A percentile compares a stretch with the other conserved stretches of the same genome.
phyloP scores from a whole-genome alignment of 345 rosid genomes.

The Rhodomyrtus tomentosa region DNA sequence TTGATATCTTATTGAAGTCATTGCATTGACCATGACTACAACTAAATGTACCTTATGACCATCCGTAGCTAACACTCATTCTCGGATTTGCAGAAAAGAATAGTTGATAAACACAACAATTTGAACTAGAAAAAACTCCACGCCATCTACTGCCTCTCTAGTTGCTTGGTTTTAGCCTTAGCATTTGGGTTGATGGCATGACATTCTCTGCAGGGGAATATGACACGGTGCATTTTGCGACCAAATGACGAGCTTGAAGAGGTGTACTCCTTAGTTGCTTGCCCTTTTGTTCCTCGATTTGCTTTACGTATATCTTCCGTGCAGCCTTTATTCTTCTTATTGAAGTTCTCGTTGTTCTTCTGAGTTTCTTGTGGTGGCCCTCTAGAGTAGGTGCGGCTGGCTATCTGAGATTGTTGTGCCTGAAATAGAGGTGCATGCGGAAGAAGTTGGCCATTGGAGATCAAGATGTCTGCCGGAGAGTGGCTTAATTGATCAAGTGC shows the following conservation, averaged over 20 bases:
- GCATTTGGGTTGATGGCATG: constrained; percentile 11
- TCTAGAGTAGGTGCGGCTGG: neutral
- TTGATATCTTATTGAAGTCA: neutral
- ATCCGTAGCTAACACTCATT: neutral
- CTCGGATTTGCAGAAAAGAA: neutral
- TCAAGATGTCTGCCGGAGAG: neutral
- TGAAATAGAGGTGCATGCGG: neutral
- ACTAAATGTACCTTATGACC: neutral
- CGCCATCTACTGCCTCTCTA: neutral
- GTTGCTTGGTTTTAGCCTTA: neutral
- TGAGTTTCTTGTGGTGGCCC: neutral
- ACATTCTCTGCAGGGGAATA: constrained; percentile 36
- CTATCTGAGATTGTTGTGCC: neutral
- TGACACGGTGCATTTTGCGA: constrained; percentile 12
- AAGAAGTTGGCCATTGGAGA: neutral
- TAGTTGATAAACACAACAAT: neutral
- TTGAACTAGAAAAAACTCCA: neutral
- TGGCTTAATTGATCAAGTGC: neutral
- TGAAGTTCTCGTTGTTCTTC: neutral
- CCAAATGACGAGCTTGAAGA: constrained; percentile 10
- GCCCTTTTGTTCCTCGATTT: neutral
- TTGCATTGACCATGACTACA: neutral
- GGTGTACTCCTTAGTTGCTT: constrained; percentile 8
- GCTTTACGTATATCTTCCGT: neutral
- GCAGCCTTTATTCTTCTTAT: neutral